Evolutionary conservation across 106 monocot genomes (phyloP), one percentile per base, ranked within the genome.

Genomic region (Dioscorea dumetorum): DNA sequence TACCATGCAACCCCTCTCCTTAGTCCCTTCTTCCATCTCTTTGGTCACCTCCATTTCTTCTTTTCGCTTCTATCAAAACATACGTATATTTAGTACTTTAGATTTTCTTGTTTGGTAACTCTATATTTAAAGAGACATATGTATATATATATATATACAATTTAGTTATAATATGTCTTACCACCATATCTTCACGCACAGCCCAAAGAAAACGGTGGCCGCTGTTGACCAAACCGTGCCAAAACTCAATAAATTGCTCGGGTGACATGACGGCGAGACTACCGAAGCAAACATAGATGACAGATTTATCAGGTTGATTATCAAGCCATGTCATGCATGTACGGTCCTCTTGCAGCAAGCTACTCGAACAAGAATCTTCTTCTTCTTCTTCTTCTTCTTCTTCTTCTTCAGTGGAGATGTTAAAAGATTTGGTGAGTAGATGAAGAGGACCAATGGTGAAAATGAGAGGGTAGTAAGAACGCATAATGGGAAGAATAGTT

Each of bases 121-220:
- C n/a, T n/a, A n/a, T n/a, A n/a, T n/a, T n/a, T n/a, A n/a, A n/a
- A n/a, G n/a, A n/a, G n/a, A n/a, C n/a, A n/a, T n/a, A n/a, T n/a
- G n/a, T n/a, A n/a, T n/a, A n/a, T n/a, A 28, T 28, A n/a, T n/a
- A n/a, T n/a, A n/a, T n/a, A n/a, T n/a, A n/a, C n/a, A n/a, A n/a
- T n/a, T n/a, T n/a, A n/a, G n/a, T n/a, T n/a, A n/a, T n/a, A n/a
- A n/a, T n/a, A n/a, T n/a, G 8, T 2, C 22, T 57, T 49, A 53
- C 61, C 23, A 88, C 12, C 72, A 81, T 35, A 49, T 80, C 82
- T 1, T 75, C 63, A 14, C 85, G 58, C 19, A 70, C 19, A 24
- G 76, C 90, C 90, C 90, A 90, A 8, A 90, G 54, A 71, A 90
- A 83, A 17, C 41, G 35, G 4, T 73, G 64, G 9, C 76, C 78